Evolutionary conservation across 169 alveolate genomes (phyloP), one percentile per base, ranked within the genome.

Genomic region (Plasmodium knowlesi): DNA sequence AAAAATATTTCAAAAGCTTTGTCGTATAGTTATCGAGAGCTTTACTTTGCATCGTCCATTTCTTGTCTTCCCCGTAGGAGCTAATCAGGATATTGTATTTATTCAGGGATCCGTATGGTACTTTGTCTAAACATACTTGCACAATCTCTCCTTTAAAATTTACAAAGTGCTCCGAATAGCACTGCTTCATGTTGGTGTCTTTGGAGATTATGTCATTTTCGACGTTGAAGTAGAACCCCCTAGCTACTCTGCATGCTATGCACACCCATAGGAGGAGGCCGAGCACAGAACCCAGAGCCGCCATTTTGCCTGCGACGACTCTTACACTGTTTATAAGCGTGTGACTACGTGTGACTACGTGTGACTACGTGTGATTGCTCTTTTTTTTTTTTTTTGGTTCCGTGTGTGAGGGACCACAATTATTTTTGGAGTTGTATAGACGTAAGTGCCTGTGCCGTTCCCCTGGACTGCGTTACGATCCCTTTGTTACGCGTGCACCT

Each of bases 91-190:
- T 46, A 32, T 84, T 85, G 50, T 85, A 41, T 14, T 14, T 28
- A 5, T 53, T 37, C 9, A 41, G 3, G 9, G 16, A 1, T 0
- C 30, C 1, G 28, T 54, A 12, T 4, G 12, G 14, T 54, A 54
- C 37, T 39, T 46, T 8, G 41, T 74, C 82, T 2, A 74, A 22
- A 32, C 93, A 85, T 12, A 85, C 84, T 2, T 73, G 76, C 22
- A 85, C 72, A 16, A 85, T 19, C 34, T 85, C 50, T n/a, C 54
- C 50, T 30, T 85, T 74, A 30, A 85, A 85, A 34, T 54, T 74
- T 34, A 85, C 39, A 53, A 74, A 78, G 70, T 85, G 93, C 19
- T 85, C 86, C 30, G 19, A 32, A 37, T 30, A 9, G 16, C 93
- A 85, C 28, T 9, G 30, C 25, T 25, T 39, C 37, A 50, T 76